Conservation (phyloP, 2,329 filamentous ascomycete species). For the Verticillium zaregamsianum region DNA sequence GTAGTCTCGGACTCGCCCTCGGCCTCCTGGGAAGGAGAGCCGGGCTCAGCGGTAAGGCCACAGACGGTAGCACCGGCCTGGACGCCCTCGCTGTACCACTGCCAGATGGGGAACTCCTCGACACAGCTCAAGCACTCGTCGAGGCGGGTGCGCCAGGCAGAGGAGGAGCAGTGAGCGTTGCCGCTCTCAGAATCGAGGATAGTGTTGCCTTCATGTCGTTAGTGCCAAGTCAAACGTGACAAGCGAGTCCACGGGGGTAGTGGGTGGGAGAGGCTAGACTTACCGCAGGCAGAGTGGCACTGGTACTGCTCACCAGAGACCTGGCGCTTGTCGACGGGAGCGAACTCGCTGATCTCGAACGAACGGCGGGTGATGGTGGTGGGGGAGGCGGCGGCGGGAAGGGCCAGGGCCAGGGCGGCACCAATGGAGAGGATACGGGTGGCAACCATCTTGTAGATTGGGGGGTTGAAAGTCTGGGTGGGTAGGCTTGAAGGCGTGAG, state of each 20-base stretch:
- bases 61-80: constrained; percentile 30
- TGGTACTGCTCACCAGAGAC: background rate
- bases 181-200: constrained; percentile 19
- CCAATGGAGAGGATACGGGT: background rate
- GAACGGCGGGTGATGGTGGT: background rate
- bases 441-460: constrained; percentile 2
- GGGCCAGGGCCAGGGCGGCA: constrained; percentile 2
- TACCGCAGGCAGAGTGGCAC: constrained; percentile 4
- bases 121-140: constrained; percentile 41
- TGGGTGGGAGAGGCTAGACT: background rate
- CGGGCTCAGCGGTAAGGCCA: constrained; percentile 16
- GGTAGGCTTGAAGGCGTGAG: background rate
- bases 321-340: constrained; percentile 2
- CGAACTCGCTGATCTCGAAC: background rate
- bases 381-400: background rate
- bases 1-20: background rate
- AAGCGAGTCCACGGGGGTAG: too few relatives aligned
- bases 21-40: background rate
- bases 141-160: constrained; percentile 35
- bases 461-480: background rate
- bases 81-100: constrained; percentile 35
- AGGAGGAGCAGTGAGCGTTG: constrained; percentile 24
- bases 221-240: background rate
- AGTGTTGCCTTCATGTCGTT: constrained; percentile 19
- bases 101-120: constrained; percentile 36